Evolutionary conservation across 495 filamentous ascomycete species (phyloP).

Genomic region (Sordaria brevicollis): DNA sequence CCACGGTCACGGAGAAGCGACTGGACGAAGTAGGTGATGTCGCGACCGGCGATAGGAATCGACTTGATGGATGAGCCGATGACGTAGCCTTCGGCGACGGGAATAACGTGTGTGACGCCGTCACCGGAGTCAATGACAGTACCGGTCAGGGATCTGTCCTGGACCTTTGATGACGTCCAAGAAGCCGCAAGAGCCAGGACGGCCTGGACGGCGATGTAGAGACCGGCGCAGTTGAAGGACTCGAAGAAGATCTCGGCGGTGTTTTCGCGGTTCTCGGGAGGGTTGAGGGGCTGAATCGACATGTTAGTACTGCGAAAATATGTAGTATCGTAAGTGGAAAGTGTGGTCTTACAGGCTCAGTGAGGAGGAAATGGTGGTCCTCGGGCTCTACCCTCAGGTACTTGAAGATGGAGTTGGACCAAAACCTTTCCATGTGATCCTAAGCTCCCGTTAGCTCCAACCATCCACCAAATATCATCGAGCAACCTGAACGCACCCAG

Average conservation of each 20-base stretch:
- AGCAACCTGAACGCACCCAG: conserved; percentile 51
- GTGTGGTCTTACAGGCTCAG: conserved; percentile 68
- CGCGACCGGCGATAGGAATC: conserved; percentile 91
- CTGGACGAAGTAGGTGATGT: conserved; percentile 98
- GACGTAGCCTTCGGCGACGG: conserved; percentile 96
- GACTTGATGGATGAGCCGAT: conserved; percentile 98
- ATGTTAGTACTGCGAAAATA: conserved; percentile 12
- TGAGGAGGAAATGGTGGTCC: conserved; percentile 96
- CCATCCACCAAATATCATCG: neutral
- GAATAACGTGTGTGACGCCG: conserved; percentile 97
- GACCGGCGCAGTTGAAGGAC: conserved; percentile 96
- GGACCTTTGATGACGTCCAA: conserved; percentile 96
- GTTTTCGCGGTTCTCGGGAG: conserved; percentile 96
- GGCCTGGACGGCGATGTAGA: conserved; percentile 97
- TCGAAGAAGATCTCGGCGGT: conserved; percentile 99
- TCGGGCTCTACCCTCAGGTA: conserved; percentile 96
- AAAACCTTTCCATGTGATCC: conserved; percentile 98
- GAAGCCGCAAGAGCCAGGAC: conserved; percentile 93
- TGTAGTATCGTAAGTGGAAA: neutral
- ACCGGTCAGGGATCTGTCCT: conserved; percentile 91
- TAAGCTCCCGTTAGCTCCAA: conserved; percentile 24
- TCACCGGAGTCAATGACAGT: conserved; percentile 97
- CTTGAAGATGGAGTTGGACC: conserved; percentile 99
- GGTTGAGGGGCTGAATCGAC: conserved; percentile 73
- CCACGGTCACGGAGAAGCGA: conserved; percentile 90